Evolutionary conservation across 140 eudicot species (phyloP).

Genomic region (Oenanthe javanica): DNA sequence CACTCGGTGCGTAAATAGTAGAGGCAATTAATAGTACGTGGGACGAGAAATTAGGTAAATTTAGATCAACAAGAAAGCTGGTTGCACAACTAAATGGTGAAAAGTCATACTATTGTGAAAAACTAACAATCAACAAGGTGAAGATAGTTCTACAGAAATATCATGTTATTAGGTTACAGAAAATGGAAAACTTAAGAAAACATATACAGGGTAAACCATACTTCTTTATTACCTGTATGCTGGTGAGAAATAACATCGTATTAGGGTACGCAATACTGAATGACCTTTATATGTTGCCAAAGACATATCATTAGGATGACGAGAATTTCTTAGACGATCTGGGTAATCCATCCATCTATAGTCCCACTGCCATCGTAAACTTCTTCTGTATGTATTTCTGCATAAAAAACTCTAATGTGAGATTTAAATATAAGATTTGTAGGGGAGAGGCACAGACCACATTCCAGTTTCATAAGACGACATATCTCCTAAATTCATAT

Average conservation of each 20-base stretch:
- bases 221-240: slow-evolving; percentile 45
- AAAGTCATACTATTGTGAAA: not conserved
- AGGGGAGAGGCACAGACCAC: not conserved
- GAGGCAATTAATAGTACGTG: too few relatives aligned
- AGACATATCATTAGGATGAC: slow-evolving; percentile 64
- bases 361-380: slow-evolving; percentile 73
- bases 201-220: not conserved
- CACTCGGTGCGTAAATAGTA: too few relatives aligned
- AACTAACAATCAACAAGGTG: not conserved
- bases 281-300: slow-evolving; percentile 84
- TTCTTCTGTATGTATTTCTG: slow-evolving; percentile 33
- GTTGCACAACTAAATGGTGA: not conserved
- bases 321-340: slow-evolving; percentile 38
- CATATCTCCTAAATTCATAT: not conserved
- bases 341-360: slow-evolving; percentile 98
- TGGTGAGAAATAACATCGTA: slow-evolving; percentile 92
- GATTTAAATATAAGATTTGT: not conserved
- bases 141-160: not conserved
- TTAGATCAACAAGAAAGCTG: too few relatives aligned
- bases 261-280: slow-evolving; percentile 76
- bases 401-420: slow-evolving; percentile 7
- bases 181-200: not conserved
- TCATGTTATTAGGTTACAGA: not conserved
- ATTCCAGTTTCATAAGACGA: not conserved
- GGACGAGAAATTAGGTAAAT: too few relatives aligned